Evolutionary conservation across 331 rosid species (phyloP).

Genomic region (Pyracantha coccinea): DNA sequence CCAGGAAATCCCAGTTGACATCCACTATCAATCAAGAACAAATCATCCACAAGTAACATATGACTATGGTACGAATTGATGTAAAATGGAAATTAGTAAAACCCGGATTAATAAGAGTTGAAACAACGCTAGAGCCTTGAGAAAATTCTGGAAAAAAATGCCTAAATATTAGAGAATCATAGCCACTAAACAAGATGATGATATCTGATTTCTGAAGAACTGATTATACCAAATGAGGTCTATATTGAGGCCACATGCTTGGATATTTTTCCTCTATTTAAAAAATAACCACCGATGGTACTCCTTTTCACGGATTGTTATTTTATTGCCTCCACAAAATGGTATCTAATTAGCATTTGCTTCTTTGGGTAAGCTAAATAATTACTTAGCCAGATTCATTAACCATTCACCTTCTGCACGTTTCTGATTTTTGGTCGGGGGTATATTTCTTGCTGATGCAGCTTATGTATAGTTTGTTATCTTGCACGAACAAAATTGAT

Average conservation of each 20-base stretch:
- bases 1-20: neutral
- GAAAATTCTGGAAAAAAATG: neutral
- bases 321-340: neutral
- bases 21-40: too few relatives aligned
- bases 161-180: neutral
- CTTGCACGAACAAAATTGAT: neutral
- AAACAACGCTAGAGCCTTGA: neutral
- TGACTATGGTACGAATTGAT: neutral
- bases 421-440: neutral
- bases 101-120: neutral
- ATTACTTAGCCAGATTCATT: neutral
- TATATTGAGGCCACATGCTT: too few relatives aligned
- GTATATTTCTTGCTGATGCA: neutral
- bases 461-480: neutral
- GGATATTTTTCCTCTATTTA: too few relatives aligned
- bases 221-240: neutral
- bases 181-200: neutral
- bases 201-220: neutral
- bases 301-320: neutral
- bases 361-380: neutral
- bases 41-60: neutral
- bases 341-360: neutral
- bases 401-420: neutral
- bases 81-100: too few relatives aligned
- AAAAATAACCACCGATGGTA: neutral